Percentiles rank a stretch among this genome's conserved stretches.
Conservation (phyloP, 805 yeast genomes). For the Saccharomycopsis oosterbeekiorum region DNA sequence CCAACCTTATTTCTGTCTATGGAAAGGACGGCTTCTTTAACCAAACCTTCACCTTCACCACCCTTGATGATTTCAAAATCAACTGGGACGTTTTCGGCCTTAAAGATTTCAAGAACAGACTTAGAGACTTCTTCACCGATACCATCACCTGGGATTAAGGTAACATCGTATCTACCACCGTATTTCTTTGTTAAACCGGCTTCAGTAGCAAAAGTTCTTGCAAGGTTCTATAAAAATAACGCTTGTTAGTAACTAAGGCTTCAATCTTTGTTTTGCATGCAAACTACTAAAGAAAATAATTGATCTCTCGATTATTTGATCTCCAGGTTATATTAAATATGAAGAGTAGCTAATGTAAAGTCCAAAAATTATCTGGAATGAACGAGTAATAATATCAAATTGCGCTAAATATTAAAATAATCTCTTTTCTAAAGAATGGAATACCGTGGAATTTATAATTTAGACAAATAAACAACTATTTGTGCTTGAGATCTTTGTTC, state of each 20-base stretch:
- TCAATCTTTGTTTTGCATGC: no score
- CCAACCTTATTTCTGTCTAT: conserved; percentile 94
- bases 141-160: conserved; percentile 97
- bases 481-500: no score
- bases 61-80: conserved; percentile 85
- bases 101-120: conserved; percentile 84
- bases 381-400: no score
- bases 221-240: conserved; percentile 2
- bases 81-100: conserved; percentile 79
- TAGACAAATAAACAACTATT: no score
- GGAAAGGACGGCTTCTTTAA: conserved; percentile 79
- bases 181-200: conserved; percentile 77
- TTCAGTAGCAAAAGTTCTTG: conserved; percentile 40
- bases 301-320: neutral
- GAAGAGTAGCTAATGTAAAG: no score
- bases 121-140: conserved; percentile 93
- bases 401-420: no score
- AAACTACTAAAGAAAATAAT: no score
- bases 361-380: no score
- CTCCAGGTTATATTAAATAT: neutral
- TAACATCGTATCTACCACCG: conserved; percentile 91
- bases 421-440: no score
- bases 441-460: no score
- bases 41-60: conserved; percentile 46
- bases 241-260: neutral